phyloP scores from a whole-genome alignment of 2,329 filamentous ascomycete genomes.

The Fusarium pseudoanthophilum region DNA sequence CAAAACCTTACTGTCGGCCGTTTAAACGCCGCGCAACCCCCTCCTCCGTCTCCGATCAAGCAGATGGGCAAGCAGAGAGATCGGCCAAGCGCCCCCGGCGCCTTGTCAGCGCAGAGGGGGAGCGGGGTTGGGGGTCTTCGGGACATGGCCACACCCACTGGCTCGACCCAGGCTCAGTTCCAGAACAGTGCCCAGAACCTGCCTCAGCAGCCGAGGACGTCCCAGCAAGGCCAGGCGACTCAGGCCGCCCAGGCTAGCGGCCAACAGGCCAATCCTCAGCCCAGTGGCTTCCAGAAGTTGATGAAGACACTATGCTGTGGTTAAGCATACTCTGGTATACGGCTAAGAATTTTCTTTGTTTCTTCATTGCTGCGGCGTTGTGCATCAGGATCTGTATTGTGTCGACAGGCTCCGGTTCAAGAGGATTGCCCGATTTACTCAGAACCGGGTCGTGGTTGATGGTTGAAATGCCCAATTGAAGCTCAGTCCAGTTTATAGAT shows the following conservation, averaged over 20 bases:
- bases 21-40: constrained; percentile 95
- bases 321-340: constrained; percentile 54
- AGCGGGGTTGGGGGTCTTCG: constrained; percentile 78
- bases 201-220: constrained; percentile 72
- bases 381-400: constrained; percentile 35
- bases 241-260: constrained; percentile 64
- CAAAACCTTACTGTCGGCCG: constrained; percentile 79
- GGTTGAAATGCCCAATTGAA: constrained; percentile 18
- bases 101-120: constrained; percentile 78
- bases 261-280: constrained; percentile 75
- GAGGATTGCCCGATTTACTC: constrained; percentile 7
- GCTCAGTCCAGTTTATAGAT: background rate
- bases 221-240: constrained; percentile 69
- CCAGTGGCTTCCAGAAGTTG: constrained; percentile 88
- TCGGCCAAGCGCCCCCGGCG: constrained; percentile 82
- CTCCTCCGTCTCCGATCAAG: constrained; percentile 86
- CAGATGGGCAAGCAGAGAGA: constrained; percentile 79
- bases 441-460: constrained; percentile 12
- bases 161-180: constrained; percentile 95
- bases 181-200: constrained; percentile 94
- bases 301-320: constrained; percentile 94
- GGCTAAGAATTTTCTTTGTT: constrained; percentile 46
- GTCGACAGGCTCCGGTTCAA: constrained; percentile 27
- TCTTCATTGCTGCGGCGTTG: constrained; percentile 45
- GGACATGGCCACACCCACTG: constrained; percentile 85